These are phyloP conservation scores for Neurospora pannonica DNA, from an alignment of 495 filamentous ascomycete species.

Conservation along the genomic window DNA sequence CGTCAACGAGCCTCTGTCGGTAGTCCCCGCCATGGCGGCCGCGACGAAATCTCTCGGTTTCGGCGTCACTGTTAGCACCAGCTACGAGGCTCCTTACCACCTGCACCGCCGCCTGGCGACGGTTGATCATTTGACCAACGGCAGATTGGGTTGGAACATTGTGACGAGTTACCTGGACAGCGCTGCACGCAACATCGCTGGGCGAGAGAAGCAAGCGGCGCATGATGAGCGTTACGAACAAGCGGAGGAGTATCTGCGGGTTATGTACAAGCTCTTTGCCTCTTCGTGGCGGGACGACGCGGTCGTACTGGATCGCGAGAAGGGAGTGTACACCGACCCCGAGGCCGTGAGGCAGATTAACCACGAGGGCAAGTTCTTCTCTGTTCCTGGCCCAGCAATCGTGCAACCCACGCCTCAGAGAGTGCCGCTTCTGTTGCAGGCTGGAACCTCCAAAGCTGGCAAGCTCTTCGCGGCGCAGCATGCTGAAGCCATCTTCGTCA, in stretches of 20 bases:
- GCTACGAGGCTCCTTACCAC: conserved; percentile 63
- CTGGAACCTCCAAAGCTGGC: conserved; percentile 53
- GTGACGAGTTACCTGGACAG: conserved; percentile 62
- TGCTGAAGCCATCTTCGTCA: conserved; percentile 49
- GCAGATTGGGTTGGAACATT: conserved; percentile 38
- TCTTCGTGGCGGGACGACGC: conserved; percentile 63
- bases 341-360: conserved; percentile 52
- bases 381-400: conserved; percentile 55
- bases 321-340: conserved; percentile 52
- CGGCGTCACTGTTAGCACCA: conserved; percentile 55
- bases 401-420: conserved; percentile 55
- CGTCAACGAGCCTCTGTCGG: conserved; percentile 42
- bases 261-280: conserved; percentile 62
- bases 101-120: conserved; percentile 56
- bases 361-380: conserved; percentile 57
- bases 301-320: conserved; percentile 45
- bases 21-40: conserved; percentile 40
- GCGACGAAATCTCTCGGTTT: conserved; percentile 54
- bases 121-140: conserved; percentile 57
- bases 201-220: conserved; percentile 39
- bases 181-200: conserved; percentile 52
- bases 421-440: conserved; percentile 56
- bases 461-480: conserved; percentile 57
- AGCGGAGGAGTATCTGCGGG: conserved; percentile 58
- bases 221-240: conserved; percentile 61